Conservation (phyloP, 225 moss, liverwort and hornwort species). For the Thuidium tamariscinum region DNA sequence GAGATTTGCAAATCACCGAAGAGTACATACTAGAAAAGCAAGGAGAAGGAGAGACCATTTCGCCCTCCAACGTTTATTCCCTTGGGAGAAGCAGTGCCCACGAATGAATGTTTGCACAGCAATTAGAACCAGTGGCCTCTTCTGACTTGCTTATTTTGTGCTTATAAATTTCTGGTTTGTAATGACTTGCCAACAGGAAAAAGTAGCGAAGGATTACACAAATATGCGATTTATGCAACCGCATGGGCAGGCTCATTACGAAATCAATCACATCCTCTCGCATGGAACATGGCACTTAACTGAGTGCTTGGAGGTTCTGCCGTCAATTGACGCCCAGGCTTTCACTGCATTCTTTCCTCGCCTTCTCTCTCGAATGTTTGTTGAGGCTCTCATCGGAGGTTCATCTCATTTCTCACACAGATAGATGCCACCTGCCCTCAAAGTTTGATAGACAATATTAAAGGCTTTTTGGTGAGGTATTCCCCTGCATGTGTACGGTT, state of each 20-base stretch:
- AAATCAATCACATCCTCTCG: slow-evolving; percentile 65
- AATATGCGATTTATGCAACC: slow-evolving; percentile 93
- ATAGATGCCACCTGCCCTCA: background rate
- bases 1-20: background rate
- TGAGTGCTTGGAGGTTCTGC: slow-evolving; percentile 70
- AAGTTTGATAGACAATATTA: background rate
- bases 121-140: background rate
- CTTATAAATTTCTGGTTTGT: background rate
- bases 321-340: slow-evolving; percentile 40
- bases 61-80: background rate
- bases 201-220: slow-evolving; percentile 58
- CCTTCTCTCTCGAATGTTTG: slow-evolving; percentile 58
- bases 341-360: slow-evolving; percentile 53
- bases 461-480: background rate
- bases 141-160: background rate
- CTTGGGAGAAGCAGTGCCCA: background rate
- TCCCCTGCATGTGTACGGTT: background rate
- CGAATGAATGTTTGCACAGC: background rate
- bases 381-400: slow-evolving; percentile 83
- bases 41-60: background rate
- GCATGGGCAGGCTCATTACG: slow-evolving; percentile 75
- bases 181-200: slow-evolving; percentile 44
- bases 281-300: slow-evolving; percentile 72
- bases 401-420: background rate
- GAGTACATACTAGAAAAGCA: background rate